Conservation (phyloP, 2,329 filamentous ascomycete genomes). For the Fusarium pininemorale region DNA sequence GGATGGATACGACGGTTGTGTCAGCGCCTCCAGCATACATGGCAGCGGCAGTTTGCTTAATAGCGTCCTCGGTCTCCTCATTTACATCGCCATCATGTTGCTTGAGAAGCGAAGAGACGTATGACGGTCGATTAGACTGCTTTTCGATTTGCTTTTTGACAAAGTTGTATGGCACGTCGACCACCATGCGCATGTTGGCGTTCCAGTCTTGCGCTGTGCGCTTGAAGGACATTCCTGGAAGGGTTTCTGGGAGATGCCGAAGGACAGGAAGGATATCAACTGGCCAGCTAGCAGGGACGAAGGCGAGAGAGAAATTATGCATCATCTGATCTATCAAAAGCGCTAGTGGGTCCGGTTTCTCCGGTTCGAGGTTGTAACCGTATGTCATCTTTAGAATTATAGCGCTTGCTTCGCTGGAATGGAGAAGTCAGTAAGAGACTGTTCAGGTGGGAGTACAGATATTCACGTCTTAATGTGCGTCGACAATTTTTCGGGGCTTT, state of each 20-base stretch:
- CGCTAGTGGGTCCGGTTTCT: constrained; percentile 37
- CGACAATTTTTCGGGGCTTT: too few species aligned
- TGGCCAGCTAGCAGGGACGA: background rate
- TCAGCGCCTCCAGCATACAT: constrained; percentile 5
- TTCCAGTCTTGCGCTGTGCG: constrained; percentile 33
- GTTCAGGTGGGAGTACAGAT: rapidly evolving
- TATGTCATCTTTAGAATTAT: constrained; percentile 39
- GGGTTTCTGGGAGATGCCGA: constrained; percentile 35
- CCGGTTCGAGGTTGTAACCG: constrained; percentile 39
- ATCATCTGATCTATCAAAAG: constrained; percentile 27
- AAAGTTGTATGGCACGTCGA: constrained; percentile 38
- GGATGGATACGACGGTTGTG: background rate
- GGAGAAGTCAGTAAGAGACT: rapidly evolving
- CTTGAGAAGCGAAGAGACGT: constrained; percentile 34
- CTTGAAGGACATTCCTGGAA: constrained; percentile 43
- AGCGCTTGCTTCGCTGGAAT: constrained; percentile 31
- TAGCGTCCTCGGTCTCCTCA: background rate
- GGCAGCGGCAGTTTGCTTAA: background rate
- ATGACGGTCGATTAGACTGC: constrained; percentile 15
- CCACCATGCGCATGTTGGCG: background rate
- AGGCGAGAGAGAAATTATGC: background rate
- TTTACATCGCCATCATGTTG: background rate
- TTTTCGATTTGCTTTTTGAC: constrained; percentile 33
- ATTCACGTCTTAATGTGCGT: background rate
- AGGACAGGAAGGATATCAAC: constrained; percentile 41